These are phyloP conservation scores for Inga oerstediana DNA, from an alignment of 306 rosid species.

Conservation along the genomic window DNA sequence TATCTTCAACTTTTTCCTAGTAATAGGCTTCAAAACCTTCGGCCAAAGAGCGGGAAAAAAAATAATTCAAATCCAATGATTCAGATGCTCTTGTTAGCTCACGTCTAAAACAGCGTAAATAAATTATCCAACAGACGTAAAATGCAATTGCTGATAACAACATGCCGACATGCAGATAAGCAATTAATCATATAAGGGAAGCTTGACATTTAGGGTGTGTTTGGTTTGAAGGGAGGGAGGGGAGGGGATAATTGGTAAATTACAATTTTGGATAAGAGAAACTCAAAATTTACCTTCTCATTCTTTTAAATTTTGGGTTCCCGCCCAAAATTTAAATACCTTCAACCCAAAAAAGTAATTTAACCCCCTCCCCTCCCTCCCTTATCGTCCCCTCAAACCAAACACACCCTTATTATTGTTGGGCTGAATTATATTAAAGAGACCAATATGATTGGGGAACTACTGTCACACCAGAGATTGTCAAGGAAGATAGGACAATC, in stretches of 20 bases:
- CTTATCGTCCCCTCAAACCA: no score
- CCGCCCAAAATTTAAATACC: no score
- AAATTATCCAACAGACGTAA: neutral
- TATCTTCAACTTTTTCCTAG: conserved; percentile 77
- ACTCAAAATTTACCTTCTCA: no score
- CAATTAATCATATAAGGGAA: neutral
- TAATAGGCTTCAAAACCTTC: conserved; percentile 71
- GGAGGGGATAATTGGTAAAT: no score
- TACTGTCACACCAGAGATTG: neutral
- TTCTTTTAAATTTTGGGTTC: no score
- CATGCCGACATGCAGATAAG: neutral
- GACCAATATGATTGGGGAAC: neutral
- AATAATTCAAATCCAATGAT: conserved; percentile 58
- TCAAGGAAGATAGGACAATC: neutral
- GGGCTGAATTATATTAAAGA: neutral
- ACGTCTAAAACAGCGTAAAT: conserved; percentile 1
- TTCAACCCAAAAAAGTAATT: no score
- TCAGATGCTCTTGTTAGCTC: conserved; percentile 31
- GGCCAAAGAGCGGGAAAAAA: neutral
- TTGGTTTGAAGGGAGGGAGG: no score
- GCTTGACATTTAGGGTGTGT: neutral
- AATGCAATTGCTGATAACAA: neutral
- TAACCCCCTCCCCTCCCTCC: no score
- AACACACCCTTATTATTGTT: no score
- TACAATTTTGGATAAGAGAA: no score